Evolutionary conservation across 371 early-diverging fungal genomes (phyloP), one percentile per base, ranked within the genome.

Genomic region (Zychaea mexicana): DNA sequence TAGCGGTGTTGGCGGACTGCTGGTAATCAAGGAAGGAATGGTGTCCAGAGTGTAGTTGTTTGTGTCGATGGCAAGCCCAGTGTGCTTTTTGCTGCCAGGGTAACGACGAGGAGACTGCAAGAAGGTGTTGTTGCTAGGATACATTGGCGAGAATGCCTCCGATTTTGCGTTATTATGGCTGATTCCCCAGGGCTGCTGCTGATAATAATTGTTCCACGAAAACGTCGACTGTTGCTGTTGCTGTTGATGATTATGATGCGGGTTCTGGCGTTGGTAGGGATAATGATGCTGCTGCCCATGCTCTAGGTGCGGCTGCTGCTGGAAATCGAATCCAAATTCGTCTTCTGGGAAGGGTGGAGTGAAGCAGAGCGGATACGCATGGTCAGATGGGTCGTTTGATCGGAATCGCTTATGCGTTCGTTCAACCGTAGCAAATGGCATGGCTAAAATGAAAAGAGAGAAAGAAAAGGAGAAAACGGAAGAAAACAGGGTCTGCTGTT

Each of bases 331-430:
- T 22, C 22, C 22, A 49, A 49, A 49, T 49, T 49, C 49, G 1
- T 49, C 49, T 49, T 49, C 49, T 22, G 49, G 6, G n/a, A 58
- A 38, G 8, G 59, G 59, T 45, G 59, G 59, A 12, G 45, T 42
- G 45, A 42, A 58, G 45, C 45, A 58, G 30, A 42, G 28, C 5
- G 59, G 15, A 19, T 45, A 42, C 3, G 22, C 15, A 28, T 54
- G 49, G n/a, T 58, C 57, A 19, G 22, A 49, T 19, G 52, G 38
- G 28, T 52, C 59, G 17, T 31, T 45, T 55, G 60, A 22, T 39
- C 68, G 62, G 22, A 67, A 62, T 27, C 71, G 64, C 56, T 63
- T 70, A 31, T 52, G 52, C 12, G 39, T 39, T 42, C 46, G 42
- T 55, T 62, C 66, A 53, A 63, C 54, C 4, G 57, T 55, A 63